These are phyloP conservation scores for Aspergillus pseudoviridinutans DNA, from an alignment of 2,329 filamentous ascomycete genomes.

Conservation along the genomic window DNA sequence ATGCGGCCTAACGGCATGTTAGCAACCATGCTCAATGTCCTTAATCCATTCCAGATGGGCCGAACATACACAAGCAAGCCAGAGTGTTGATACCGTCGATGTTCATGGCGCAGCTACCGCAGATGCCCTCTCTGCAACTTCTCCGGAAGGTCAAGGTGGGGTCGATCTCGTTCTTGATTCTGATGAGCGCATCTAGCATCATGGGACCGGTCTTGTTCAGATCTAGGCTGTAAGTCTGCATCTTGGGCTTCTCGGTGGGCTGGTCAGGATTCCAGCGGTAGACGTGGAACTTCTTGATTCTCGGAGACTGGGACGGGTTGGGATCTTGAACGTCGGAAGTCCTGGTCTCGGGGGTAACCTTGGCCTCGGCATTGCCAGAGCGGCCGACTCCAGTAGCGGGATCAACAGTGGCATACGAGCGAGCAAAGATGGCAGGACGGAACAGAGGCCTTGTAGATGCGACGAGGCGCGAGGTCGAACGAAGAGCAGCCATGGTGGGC, in stretches of 20 bases:
- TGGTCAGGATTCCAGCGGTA: slow-evolving; percentile 98
- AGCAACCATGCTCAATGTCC: slow-evolving; percentile 7
- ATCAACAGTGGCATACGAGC: slow-evolving; percentile 47
- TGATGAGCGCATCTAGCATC: slow-evolving; percentile 93
- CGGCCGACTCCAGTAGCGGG: slow-evolving; percentile 28
- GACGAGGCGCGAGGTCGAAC: slow-evolving; percentile 44
- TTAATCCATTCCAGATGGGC: not conserved
- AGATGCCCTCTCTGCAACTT: slow-evolving; percentile 97
- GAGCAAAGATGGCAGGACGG: slow-evolving; percentile 37
- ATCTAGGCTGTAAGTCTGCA: slow-evolving; percentile 93
- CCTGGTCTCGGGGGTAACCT: slow-evolving; percentile 47
- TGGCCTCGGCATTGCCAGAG: slow-evolving; percentile 24
- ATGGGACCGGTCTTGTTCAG: slow-evolving; percentile 99
- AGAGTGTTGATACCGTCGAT: slow-evolving; percentile 98
- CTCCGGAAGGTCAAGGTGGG: slow-evolving; percentile 93
- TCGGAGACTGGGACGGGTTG: slow-evolving; percentile 52
- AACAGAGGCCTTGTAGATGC: slow-evolving; percentile 42
- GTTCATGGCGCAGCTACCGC: slow-evolving; percentile 99
- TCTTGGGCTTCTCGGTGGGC: slow-evolving; percentile 85
- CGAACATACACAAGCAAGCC: slow-evolving; percentile 87
- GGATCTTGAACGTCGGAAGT: slow-evolving; percentile 61
- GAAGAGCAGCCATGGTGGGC: slow-evolving; percentile 46
- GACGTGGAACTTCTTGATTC: slow-evolving; percentile 93
- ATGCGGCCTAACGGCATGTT: slow-evolving; percentile 68
- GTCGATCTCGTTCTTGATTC: slow-evolving; percentile 99